phyloP scores from a whole-genome alignment of 148 eudicot genomes.

The Fagopyrum homotropicum region DNA sequence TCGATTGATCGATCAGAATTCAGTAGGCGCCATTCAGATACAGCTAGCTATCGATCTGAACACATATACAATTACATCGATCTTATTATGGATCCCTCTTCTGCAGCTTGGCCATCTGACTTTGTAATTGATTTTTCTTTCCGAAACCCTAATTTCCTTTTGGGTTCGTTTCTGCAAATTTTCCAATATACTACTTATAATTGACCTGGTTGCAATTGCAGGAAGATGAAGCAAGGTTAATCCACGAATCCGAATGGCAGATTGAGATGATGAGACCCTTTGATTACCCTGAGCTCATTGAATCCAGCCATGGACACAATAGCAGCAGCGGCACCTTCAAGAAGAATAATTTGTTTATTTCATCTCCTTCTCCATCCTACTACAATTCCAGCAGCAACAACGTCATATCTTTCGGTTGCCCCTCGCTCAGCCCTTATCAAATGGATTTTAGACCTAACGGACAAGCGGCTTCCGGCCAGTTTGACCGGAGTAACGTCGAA shows the following conservation, averaged over 20 bases:
- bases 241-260: slow-evolving; percentile 9
- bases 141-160: background rate
- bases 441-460: background rate
- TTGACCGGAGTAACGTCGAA: background rate
- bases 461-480: background rate
- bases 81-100: background rate
- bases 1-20: too few relatives aligned
- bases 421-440: too few relatives aligned
- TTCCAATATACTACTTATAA: background rate
- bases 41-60: background rate
- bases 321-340: too few relatives aligned
- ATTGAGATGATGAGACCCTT: slow-evolving; percentile 13
- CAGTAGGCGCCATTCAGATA: too few relatives aligned
- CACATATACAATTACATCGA: background rate
- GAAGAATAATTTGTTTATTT: too few relatives aligned
- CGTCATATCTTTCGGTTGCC: background rate
- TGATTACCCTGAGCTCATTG: background rate
- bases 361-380: background rate
- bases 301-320: too few relatives aligned
- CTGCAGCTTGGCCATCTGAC: background rate
- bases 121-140: background rate
- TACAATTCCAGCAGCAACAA: background rate
- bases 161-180: background rate
- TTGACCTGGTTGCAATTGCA: background rate
- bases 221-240: background rate